A percentile compares a stretch with the other conserved stretches of the same genome.
Conservation (phyloP, 108 stramenopile genomes). For the Asterionellopsis glacialis region DNA sequence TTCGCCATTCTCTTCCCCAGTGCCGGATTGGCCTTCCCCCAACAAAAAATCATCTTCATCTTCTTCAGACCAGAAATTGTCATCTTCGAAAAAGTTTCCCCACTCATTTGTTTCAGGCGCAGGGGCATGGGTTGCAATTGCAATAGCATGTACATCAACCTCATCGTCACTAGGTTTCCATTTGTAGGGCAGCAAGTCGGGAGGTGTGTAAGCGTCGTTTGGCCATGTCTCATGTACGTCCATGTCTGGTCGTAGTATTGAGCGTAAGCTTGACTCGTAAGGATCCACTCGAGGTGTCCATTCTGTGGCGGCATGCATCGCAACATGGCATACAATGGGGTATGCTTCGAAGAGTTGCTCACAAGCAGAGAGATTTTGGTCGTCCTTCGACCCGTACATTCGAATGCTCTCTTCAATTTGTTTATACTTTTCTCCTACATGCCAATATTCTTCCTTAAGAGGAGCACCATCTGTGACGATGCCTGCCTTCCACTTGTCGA, state of each 20-base stretch:
- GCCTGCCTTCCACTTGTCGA: conserved; percentile 31
- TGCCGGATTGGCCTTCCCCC: too few relatives aligned
- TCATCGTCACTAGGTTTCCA: conserved; percentile 10
- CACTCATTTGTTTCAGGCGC: neutral
- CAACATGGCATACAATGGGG: conserved; percentile 4
- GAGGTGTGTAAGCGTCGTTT: conserved; percentile 1
- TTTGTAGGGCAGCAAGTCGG: conserved; percentile 11
- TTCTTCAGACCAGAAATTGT: neutral
- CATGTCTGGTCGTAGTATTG: neutral
- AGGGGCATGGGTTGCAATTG: conserved; percentile 14
- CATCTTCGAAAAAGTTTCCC: neutral
- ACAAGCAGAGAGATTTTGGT: neutral
- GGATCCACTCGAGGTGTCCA: conserved; percentile 9
- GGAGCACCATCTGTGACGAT: conserved; percentile 23
- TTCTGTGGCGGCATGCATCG: conserved; percentile 10
- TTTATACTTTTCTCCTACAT: conserved; percentile 35
- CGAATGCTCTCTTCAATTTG: conserved; percentile 20
- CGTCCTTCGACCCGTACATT: neutral
- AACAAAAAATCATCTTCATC: conserved; percentile 5
- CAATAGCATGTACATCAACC: conserved; percentile 22
- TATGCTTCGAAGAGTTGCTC: neutral
- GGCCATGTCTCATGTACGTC: neutral
- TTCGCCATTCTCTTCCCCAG: neutral
- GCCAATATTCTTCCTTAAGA: conserved; percentile 36
- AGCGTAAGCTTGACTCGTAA: neutral